Evolutionary conservation across 2,329 filamentous ascomycete species (phyloP), one percentile per base, ranked within the genome.

Genomic region (Penicillium sp.): DNA sequence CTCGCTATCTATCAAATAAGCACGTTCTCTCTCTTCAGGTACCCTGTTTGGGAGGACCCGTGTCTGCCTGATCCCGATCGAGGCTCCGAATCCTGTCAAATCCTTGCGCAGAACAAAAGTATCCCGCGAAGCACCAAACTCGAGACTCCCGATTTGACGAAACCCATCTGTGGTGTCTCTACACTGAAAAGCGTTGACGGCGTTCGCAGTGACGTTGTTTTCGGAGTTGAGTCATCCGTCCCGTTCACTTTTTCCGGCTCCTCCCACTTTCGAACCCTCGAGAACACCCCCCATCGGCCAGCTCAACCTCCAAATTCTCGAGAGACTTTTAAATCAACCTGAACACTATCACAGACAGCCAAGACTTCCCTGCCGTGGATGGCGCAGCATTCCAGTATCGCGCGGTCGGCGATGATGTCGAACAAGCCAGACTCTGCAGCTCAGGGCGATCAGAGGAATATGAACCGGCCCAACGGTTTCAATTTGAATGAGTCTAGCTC

Each of bases 361-460:
- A 29, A 1, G 33, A 41, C 57, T 49, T 54, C 56, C 51, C 50
- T 32, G 43, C 49, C 54, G 57, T 63, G 63, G 60, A 69, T 69
- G 66, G 63, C 72, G 63, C 74, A 77, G 61, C 76, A 77, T 63
- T 78, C 75, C 45, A 62, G 66, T 52, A 72, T 76, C 58, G 77
- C 77, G 43, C 74, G 75, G 66, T 73, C 72, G 60, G 75, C 74
- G 61, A 74, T 78, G 62, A 76, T 78, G 72, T 74, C 70, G 53
- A 50, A 52, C 28, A 54, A 56, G 40, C 57, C 61, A 31, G 59
- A 62, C 45, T 47, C 44, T 53, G 46, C 52, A 49, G 32, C 50
- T 32, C 29, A 27, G 50, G 54, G 47, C 24, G 59, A 56, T 53
- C 57, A 57, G 49, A 61, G 45, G 47, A 59, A 46, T 52, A 58